Conservation (phyloP, 306 rosid genomes). For the Cicer bijugum region DNA sequence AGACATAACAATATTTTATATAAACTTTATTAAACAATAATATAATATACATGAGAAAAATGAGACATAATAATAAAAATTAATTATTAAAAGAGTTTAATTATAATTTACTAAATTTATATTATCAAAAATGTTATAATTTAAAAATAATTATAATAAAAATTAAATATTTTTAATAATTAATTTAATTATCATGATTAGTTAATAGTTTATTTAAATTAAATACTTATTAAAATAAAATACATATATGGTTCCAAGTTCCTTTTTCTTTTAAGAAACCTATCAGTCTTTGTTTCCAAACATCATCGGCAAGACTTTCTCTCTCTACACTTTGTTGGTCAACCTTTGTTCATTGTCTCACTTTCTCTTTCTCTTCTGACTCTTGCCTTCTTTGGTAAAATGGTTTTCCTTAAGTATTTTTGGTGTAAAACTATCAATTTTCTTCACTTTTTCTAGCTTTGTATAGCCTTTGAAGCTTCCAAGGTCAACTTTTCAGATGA, state of each 20-base stretch:
- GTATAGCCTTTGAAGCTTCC: conserved; percentile 35
- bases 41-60: not conserved
- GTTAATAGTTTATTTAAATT: no score
- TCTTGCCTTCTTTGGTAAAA: conserved; percentile 28
- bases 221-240: not conserved
- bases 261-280: conserved; percentile 30
- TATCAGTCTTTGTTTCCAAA: not conserved
- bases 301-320: not conserved
- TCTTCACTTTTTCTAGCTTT: conserved; percentile 29
- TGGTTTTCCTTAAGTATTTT: conserved; percentile 23
- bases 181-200: no score
- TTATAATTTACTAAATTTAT: no score
- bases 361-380: conserved; percentile 24
- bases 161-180: no score
- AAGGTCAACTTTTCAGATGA: conserved; percentile 31
- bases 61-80: not conserved
- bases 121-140: no score
- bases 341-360: conserved; percentile 35
- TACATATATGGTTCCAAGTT: not conserved
- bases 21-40: not conserved
- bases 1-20: not conserved
- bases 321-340: conserved; percentile 39
- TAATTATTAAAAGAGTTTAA: not conserved
- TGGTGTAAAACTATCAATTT: conserved; percentile 19
- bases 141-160: no score